These are phyloP conservation scores for Acacia crassicarpa DNA, from an alignment of 306 rosid species.

Conservation along the genomic window DNA sequence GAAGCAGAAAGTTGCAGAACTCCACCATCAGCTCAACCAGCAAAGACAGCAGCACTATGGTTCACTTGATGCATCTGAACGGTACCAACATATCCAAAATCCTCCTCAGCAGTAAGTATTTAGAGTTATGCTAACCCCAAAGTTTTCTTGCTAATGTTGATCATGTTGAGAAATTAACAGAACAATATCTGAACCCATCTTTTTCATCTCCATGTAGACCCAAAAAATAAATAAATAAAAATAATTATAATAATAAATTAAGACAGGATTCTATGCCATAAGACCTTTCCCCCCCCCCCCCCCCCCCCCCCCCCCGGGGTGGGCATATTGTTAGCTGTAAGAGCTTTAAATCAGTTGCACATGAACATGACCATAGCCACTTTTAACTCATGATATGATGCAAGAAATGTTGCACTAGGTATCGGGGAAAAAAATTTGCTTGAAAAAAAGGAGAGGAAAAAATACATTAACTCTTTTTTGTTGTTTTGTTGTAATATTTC, in stretches of 20 bases:
- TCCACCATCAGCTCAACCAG: conserved; percentile 96
- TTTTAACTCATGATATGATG: background rate
- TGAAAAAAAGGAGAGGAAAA: background rate
- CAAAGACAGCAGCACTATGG: conserved; percentile 94
- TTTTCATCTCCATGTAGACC: background rate
- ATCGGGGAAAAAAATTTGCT: background rate
- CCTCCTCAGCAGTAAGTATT: conserved; percentile 87
- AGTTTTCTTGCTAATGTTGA: conserved; percentile 4
- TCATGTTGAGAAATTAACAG: background rate
- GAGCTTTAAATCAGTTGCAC: conserved; percentile 9
- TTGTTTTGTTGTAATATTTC: background rate
- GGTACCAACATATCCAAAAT: conserved; percentile 78
- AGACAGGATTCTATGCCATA: background rate
- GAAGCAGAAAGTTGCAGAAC: conserved; percentile 99
- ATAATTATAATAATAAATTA: background rate
- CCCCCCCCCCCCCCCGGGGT: too few relatives aligned
- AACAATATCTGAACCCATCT: background rate
- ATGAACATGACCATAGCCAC: conserved; percentile 4
- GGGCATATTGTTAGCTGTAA: background rate
- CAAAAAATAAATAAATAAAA: background rate
- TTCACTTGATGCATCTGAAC: conserved; percentile 87
- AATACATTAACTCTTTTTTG: background rate
- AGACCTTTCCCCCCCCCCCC: too few relatives aligned
- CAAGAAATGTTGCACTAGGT: background rate
- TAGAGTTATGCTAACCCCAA: conserved; percentile 19